Evolutionary conservation across 768 basidiomycete species (phyloP), one percentile per base, ranked within the genome.

Genomic region (Lactifluus subvellereus): DNA sequence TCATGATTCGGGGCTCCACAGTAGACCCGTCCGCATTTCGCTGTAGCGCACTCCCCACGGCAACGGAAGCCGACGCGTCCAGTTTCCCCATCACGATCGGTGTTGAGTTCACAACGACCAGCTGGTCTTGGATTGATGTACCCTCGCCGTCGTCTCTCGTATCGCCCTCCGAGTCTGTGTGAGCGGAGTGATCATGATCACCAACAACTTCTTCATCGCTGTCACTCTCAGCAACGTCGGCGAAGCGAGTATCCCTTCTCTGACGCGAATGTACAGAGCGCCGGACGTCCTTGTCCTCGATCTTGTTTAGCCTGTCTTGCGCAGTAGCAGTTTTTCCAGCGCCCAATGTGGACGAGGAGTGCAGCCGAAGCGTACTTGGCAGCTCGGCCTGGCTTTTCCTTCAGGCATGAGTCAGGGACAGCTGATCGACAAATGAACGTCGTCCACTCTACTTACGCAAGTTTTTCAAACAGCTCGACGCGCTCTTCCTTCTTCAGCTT

Each of bases 401-500:
- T 59, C 22, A 55, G 10, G 65, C 74, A 76, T 72, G 66, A 40
- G 59, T 66, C 59, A 64, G 57, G 42, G 27, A 53, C 45, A 13
- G 30, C 7, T 2, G 55, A 60, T 30, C 30, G 33, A 30, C 16
- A 37, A 33, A 32, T 59, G 27, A 11, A 53, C 2, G 32, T 33
- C n/a, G 18, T 51, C 43, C 38, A 82, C 85, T 43, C 38, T 35
- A 83, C 86, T 65, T 76, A 94, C 94, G 85, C 82, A 64, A 97
- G 78, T 72, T 90, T 93, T 67, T 91, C 84, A 59, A 96, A 85
- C 14, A 97, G 79, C 20, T 79, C 72, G 4, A 84, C 70, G 50
- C 94, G 83, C 64, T 92, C 91, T 70, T 97, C 94, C 72, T 94
- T 91, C 75, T 89, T 92, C 53, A 96, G 76, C 74, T 95, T 95